These are phyloP conservation scores for Pseudomassariella vexata DNA, from an alignment of 2,329 filamentous ascomycete genomes.

Conservation along the genomic window DNA sequence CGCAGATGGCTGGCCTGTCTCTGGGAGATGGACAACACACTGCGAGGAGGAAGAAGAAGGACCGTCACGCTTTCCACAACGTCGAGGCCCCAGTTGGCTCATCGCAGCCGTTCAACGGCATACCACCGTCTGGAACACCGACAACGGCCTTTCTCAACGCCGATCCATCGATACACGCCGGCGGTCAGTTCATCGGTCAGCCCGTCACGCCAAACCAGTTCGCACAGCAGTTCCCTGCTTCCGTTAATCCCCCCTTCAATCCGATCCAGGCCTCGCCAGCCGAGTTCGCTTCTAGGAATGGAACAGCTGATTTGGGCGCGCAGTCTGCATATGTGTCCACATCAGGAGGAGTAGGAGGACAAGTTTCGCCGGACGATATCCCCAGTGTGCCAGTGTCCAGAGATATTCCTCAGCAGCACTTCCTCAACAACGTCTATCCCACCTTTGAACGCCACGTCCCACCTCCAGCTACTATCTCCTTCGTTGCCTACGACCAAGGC, in stretches of 20 bases:
- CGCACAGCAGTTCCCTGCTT: conserved; percentile 56
- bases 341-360: conserved; percentile 64
- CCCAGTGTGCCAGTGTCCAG: conserved; percentile 84
- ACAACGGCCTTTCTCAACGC: conserved; percentile 55
- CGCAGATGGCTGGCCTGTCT: conserved; percentile 74
- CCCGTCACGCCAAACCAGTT: conserved; percentile 44
- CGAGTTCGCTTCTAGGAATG: conserved; percentile 40
- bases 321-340: conserved; percentile 46
- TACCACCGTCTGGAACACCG: conserved; percentile 51
- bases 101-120: conserved; percentile 64
- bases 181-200: conserved; percentile 39
- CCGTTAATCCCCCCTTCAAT: conserved; percentile 47
- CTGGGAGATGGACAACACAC: conserved; percentile 51
- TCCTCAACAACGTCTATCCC: conserved; percentile 81
- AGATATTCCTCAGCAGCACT: conserved; percentile 77
- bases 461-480: conserved; percentile 81
- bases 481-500: conserved; percentile 91
- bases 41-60: conserved; percentile 78
- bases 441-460: conserved; percentile 93
- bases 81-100: conserved; percentile 67
- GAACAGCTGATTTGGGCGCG: conserved; percentile 26
- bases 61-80: conserved; percentile 86
- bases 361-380: conserved; percentile 86
- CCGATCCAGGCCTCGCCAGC: conserved; percentile 34
- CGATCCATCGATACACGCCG: conserved; percentile 36